These are phyloP conservation scores for Tritrichomonas musculus DNA, from an alignment of 208 protist genomes.

Conservation along the genomic window DNA sequence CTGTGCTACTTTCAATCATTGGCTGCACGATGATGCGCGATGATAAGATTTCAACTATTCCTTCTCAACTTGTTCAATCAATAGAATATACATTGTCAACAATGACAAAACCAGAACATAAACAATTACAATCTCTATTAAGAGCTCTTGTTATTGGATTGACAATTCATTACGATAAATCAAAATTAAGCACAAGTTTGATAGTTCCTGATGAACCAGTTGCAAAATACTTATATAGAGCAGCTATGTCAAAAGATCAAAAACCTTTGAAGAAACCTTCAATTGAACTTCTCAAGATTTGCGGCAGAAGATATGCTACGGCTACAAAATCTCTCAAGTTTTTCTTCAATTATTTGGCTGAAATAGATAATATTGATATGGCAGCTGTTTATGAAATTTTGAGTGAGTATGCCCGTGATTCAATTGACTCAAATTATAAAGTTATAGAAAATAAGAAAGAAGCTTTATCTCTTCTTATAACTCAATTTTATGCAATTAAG, in stretches of 20 bases:
- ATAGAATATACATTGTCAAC: neutral
- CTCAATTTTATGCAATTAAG: too few relatives aligned
- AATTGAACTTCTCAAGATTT: neutral
- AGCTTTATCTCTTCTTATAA: too few relatives aligned
- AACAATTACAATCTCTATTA: neutral
- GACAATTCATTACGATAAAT: neutral
- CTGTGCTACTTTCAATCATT: neutral
- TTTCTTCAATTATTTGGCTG: neutral
- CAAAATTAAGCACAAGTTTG: neutral
- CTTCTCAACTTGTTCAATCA: neutral
- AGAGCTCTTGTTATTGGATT: too few relatives aligned
- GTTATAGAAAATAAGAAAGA: too few relatives aligned
- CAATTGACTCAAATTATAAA: too few relatives aligned
- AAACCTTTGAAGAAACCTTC: neutral
- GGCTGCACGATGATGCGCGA: neutral
- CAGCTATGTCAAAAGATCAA: neutral
- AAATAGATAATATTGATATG: neutral
- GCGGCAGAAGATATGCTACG: neutral
- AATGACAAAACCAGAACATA: neutral
- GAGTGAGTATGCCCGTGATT: too few relatives aligned
- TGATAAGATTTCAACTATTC: neutral
- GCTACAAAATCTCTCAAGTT: neutral
- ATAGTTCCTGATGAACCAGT: neutral
- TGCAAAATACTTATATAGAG: neutral
- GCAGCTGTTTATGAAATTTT: too few relatives aligned